Base-by-base conservation (phyloP, 2,329 filamentous ascomycete genomes). In the Epicoccum nigrum region DNA sequence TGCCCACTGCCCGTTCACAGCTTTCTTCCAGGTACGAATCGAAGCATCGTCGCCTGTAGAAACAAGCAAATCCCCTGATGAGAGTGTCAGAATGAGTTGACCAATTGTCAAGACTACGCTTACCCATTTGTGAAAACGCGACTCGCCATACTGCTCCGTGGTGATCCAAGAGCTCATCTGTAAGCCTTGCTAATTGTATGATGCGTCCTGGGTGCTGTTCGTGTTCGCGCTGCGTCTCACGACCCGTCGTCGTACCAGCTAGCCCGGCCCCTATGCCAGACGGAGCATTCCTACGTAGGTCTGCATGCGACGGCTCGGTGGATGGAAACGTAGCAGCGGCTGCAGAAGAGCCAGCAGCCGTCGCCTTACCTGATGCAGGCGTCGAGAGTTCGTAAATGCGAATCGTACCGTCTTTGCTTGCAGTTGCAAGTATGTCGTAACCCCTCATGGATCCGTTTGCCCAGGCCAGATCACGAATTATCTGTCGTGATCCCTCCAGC, bases 391-490 rank as follows among this genome's bases (percentile, higher is more conserved):
- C 86, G 67, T 95, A 96, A n/a, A 99, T 88, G 32, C 93, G 83
- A 32, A 97, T 86, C 62, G 86, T 87, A 3, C 94, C 93, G 69
- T 99, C 94, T 72, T 95, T 95, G 69, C 90, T 94, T 2, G 92
- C 93, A 5, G 92, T 95, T 3, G 93, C 94, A 62, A 97, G 83
- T 50, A 93, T 83, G 71, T 99, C 94, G 70, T 90, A 93, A 1
- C 93, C 93, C 31, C 92, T 81, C 64, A 95, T 91, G 59, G 92
- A 95, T 11, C 92, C 93, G 39, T 92, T 89, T 1, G 93, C 91
- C 94, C 94, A 99, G 2, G 90, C 87, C 1, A 97, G 84, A 70
- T 97, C 92, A 39, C 93, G 83, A 6, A 97, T 89, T 31, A 97
- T 80, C 1, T 87, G 86, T 7, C 84, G 81, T 63, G 96, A 89